These are phyloP conservation scores for Phallus indusiatus DNA, from an alignment of 768 basidiomycete species.

Conservation along the genomic window DNA sequence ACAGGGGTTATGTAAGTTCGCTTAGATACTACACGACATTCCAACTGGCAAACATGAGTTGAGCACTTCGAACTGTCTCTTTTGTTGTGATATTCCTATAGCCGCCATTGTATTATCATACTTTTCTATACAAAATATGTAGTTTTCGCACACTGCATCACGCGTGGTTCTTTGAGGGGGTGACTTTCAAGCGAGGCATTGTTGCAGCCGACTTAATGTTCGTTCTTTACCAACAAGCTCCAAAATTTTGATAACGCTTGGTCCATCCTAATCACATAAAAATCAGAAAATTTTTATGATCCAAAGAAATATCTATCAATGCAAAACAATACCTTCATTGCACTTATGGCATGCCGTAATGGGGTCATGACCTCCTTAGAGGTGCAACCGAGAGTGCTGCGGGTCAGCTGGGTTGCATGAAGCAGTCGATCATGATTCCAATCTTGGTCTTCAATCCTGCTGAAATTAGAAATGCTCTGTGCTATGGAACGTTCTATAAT, in stretches of 20 bases:
- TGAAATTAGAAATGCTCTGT: constrained; percentile 8
- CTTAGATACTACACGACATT: neutral
- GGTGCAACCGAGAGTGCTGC: constrained; percentile 28
- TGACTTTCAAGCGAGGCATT: neutral
- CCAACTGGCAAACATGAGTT: no score
- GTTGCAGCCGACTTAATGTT: neutral
- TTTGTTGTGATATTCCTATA: no score
- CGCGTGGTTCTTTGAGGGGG: no score
- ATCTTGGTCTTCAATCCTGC: neutral
- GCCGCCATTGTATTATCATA: no score
- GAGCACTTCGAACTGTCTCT: no score
- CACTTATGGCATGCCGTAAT: constrained; percentile 71
- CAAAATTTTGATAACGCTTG: neutral
- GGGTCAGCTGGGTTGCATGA: constrained; percentile 35
- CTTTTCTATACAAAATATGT: no score
- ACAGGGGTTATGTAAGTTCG: neutral
- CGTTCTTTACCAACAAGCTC: constrained; percentile 4
- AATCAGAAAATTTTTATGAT: neutral
- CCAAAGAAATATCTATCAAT: neutral
- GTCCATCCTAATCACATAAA: neutral
- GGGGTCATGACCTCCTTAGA: constrained; percentile 58
- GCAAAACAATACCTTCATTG: constrained; percentile 55
- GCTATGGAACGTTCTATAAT: neutral
- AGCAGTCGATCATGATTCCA: constrained; percentile 26
- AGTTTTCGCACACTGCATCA: no score